Base-by-base conservation (phyloP, 2,329 filamentous ascomycete species). In the Neofusicoccum sp. region DNA sequence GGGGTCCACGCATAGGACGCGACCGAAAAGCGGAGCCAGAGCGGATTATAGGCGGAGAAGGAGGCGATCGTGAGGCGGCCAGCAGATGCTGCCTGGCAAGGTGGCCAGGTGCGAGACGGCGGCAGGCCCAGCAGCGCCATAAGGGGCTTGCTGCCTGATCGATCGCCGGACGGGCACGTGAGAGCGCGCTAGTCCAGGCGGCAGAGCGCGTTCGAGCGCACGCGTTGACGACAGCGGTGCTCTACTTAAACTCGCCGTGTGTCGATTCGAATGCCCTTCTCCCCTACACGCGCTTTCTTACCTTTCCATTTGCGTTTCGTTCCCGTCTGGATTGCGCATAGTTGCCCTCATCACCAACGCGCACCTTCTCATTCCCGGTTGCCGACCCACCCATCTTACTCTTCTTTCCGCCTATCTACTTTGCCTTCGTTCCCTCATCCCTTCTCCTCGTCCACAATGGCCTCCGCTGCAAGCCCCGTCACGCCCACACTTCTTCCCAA, bases 401-500 rank as follows among this genome's bases (percentile, higher is more conserved):
- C 38, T 4, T 14, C 38, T 16, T 40, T 16, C 38, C n/a, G 7
- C 38, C 38, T 16, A 16, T 5, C 38, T 6, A 6, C 4, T n/a
- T 40, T n/a, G 9, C 6, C 45, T 24, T 9, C 4, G 7, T 9
- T 33, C 26, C 14, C 11, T 2, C 28, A 8, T 12, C 38, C 20
- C 9, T 26, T 11, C 11, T 16, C 34, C 1, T 20, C 36, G 14
- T 28, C 6, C 49, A 54, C n/a, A 8, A 56, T 56, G 51, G 51
- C 16, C 6, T 53, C 48, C n/a, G 8, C 38, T 6, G 38, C 36
- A 31, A 24, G 4, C 1, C 9, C 38, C 12, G 33, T 20, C 38
- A n/a, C 28, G 11, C 38, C 51, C 28, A 45, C 54, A 11, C 30
- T 47, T 12, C 69, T 79, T 14, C 76, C 76, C 3, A 7, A 64